Base-by-base conservation (phyloP, 148 eudicot species). In the Diospyros kaki region DNA sequence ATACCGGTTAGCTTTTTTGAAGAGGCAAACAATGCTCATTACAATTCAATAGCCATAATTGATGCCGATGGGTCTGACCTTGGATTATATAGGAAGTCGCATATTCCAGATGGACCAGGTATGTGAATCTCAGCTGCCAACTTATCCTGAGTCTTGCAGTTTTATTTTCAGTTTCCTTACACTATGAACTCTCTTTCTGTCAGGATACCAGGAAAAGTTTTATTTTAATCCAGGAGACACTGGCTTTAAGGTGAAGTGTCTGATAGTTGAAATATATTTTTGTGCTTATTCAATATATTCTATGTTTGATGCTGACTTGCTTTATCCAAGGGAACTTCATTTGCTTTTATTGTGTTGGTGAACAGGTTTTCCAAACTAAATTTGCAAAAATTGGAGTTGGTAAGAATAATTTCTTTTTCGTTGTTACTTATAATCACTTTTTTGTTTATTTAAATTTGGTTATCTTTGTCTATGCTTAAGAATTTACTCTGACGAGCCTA, bases 71-170 rank as follows among this genome's bases (percentile, higher is more conserved):
- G 99, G 3, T 83, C 89, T 64, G 97, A 89, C 84, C 94, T 92
- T 80, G 99, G 99, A 85, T 80, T 93, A 15, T 95, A 92, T 68
- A 93, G 99, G 44, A 95, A 95, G 79, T 90, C 99, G 70, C 97
- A 93, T 76, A 93, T 95, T 71, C 99, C 96, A 59, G 99, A 95
- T 84, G 99, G 99, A 73, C 97, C 96, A 87, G 99, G 99, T 92
- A 66, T 58, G 17, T 75, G 18, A 56, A 51, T 66, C 45, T 75
- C 11, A 40, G n/a, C 51, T 42, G 52, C 56, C 52, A n/a, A 10
- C 39, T 65, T 12, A 66, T 48, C 59, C 58, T 62, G 44, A 61
- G n/a, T 58, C 64, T 51, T 56, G 28, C 70, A 13, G 58, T 55
- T 6, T 58, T 11, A 15, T 10, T 4, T 72, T 40, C 15, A 44